phyloP scores from a whole-genome alignment of 371 early-diverging fungal genomes.

The Mortierella sp. region DNA sequence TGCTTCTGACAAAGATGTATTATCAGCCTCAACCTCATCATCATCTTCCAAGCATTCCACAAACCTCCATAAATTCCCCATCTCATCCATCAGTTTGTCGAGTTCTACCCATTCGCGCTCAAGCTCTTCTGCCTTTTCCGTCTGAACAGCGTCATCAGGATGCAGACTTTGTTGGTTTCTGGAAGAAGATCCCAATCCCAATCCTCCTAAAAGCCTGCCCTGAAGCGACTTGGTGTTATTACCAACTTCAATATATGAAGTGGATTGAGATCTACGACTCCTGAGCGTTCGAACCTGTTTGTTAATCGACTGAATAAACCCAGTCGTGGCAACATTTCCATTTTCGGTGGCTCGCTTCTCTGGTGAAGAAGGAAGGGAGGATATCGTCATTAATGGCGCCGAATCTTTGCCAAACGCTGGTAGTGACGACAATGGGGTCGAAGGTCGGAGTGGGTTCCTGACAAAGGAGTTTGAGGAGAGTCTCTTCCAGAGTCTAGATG shows the following conservation, averaged over 20 bases:
- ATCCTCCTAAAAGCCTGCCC: constrained; percentile 21
- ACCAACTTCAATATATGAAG: constrained; percentile 43
- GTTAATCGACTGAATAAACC: constrained; percentile 47
- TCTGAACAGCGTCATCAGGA: constrained; percentile 5
- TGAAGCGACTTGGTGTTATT: constrained; percentile 4
- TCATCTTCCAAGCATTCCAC: constrained; percentile 23
- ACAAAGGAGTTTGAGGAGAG: constrained; percentile 46
- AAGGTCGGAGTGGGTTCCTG: constrained; percentile 10
- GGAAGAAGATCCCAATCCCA: constrained; percentile 6
- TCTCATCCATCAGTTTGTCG: constrained; percentile 55
- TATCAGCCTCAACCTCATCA: background rate
- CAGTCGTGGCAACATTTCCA: constrained; percentile 13
- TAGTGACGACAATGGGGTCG: background rate
- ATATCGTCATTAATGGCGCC: background rate
- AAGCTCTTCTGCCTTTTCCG: constrained; percentile 15
- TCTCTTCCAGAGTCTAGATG: constrained; percentile 48
- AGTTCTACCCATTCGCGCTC: constrained; percentile 46
- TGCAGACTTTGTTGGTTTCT: background rate
- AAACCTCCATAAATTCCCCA: constrained; percentile 37
- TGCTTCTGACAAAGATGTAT: background rate
- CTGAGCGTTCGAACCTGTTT: constrained; percentile 45
- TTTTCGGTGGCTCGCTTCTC: constrained; percentile 15
- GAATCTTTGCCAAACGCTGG: background rate
- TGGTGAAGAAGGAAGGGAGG: constrained; percentile 19
- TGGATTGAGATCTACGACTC: constrained; percentile 53